Base-by-base conservation (phyloP, 192 early-diverging fungal genomes). In the Backusella tuberculispora region DNA sequence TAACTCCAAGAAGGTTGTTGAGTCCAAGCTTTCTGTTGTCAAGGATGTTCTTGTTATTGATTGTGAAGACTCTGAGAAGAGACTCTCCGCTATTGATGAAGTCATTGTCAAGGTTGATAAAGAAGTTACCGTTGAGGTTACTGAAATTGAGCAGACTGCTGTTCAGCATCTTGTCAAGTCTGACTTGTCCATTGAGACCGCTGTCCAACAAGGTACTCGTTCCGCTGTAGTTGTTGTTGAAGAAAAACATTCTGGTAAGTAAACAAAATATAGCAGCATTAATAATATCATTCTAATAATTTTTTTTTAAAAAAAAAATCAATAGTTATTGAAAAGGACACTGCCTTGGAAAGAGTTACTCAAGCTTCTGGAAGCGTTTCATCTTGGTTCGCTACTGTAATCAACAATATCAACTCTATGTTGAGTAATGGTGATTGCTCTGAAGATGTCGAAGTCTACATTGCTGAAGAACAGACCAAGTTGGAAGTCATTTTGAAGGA, bases 401-500 rank as follows among this genome's bases (percentile, higher is more conserved):
- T 65, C 34, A 24, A 24, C 12, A 63, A 46, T 17, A 24, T 73
- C 26, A 73, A 44, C 6, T 45, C 60, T 12, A 50, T 64, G 29
- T 46, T 64, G 4, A 60, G 65, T 21, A 47, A 53, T 13, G 48
- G 48, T 41, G 69, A 71, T 9, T 71, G 69, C 45, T 50, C 45
- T 34, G 63, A 73, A 34, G 72, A 45, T 46, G 37, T 46, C 26
- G 48, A 73, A 45, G 21, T 43, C 17, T 40, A 29, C 24, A 73
- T 64, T 47, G 15, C 14, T 29, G 63, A 73, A 37, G 72, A 63
- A 37, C 60, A 73, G 34, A 14, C 42, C n/a, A 65, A 73, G 42
- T 21, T 73, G 15, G 42, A 63, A 17, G 37, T 43, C 5, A 63
- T 65, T 13, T 24, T 63, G 42, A 41, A 73, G 15, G 72, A 73